Evolutionary conservation across 2,329 filamentous ascomycete genomes (phyloP).

Genomic region (Epichloe coenophiala): DNA sequence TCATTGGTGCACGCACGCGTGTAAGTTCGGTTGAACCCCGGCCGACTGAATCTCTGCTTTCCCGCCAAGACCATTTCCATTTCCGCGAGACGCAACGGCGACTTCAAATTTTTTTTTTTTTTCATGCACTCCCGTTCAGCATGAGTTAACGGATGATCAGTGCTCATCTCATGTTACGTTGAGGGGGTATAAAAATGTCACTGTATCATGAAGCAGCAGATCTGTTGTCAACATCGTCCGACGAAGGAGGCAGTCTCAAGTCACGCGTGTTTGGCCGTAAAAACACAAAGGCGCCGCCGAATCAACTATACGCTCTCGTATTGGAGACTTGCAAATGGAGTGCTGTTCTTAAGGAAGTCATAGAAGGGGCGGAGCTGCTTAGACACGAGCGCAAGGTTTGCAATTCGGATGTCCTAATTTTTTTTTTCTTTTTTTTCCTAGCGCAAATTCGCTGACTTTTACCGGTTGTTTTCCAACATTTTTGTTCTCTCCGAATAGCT

Average conservation of each 20-base stretch:
- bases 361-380: constrained; percentile 66
- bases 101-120: too few relatives aligned
- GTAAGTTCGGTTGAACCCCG: constrained; percentile 8
- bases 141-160: not conserved
- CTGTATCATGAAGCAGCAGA: constrained; percentile 86
- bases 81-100: too few relatives aligned
- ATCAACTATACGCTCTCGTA: constrained; percentile 77
- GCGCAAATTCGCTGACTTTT: constrained; percentile 1
- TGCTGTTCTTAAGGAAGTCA: constrained; percentile 69
- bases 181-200: constrained; percentile 49
- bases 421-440: not conserved
- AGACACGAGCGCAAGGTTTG: constrained; percentile 72
- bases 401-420: not conserved
- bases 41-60: constrained; percentile 3
- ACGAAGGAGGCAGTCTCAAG: constrained; percentile 66
- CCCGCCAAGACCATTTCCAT: not conserved
- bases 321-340: constrained; percentile 89
- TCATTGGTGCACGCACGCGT: not conserved
- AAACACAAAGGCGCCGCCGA: constrained; percentile 60
- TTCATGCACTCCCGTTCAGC: not conserved
- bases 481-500: constrained; percentile 38
- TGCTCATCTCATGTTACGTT: not conserved
- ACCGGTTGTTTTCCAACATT: not conserved
- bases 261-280: constrained; percentile 68
- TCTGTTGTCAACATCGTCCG: constrained; percentile 46